Percentiles rank a stretch among this genome's conserved stretches.
phyloP scores from a whole-genome alignment of 495 filamentous ascomycete genomes.

The Penicillium soppii region DNA sequence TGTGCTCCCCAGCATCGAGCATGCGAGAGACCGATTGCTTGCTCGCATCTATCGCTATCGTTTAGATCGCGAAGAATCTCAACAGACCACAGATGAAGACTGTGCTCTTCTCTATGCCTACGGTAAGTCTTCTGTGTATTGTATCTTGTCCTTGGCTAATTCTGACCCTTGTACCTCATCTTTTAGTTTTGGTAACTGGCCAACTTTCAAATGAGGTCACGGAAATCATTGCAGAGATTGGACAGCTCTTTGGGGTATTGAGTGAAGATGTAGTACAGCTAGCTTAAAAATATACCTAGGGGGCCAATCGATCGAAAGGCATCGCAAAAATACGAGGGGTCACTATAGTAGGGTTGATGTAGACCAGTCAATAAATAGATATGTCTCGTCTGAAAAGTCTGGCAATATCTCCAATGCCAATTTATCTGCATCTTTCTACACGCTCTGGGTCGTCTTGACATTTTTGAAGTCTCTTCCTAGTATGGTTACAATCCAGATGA shows the following conservation, averaged over 20 bases:
- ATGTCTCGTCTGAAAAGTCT: too few species aligned
- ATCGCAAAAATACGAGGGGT: background rate
- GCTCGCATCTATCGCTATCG: slow-evolving; percentile 86
- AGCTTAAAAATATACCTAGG: slow-evolving; percentile 13
- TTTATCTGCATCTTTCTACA: too few species aligned
- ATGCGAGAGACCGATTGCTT: slow-evolving; percentile 79
- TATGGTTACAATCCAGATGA: too few species aligned
- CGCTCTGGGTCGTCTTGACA: too few species aligned
- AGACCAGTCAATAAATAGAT: too few species aligned
- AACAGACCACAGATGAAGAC: slow-evolving; percentile 61
- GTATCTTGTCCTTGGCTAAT: background rate
- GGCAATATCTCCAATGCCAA: too few species aligned
- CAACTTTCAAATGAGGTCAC: slow-evolving; percentile 53
- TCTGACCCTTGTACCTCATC: slow-evolving; percentile 3
- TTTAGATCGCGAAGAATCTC: slow-evolving; percentile 57
- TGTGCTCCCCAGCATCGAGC: slow-evolving; percentile 76
- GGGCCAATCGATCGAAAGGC: background rate
- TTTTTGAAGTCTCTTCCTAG: too few species aligned
- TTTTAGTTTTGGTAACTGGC: slow-evolving; percentile 50
- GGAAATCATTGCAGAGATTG: slow-evolving; percentile 49
- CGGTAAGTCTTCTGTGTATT: slow-evolving; percentile 41
- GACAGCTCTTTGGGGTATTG: slow-evolving; percentile 67
- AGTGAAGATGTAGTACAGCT: slow-evolving; percentile 72
- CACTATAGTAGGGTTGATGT: background rate
- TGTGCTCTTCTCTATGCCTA: slow-evolving; percentile 74